These are phyloP conservation scores for Chamaecyparis obtusa DNA, from an alignment of 75 land plant genomes.

Conservation along the genomic window DNA sequence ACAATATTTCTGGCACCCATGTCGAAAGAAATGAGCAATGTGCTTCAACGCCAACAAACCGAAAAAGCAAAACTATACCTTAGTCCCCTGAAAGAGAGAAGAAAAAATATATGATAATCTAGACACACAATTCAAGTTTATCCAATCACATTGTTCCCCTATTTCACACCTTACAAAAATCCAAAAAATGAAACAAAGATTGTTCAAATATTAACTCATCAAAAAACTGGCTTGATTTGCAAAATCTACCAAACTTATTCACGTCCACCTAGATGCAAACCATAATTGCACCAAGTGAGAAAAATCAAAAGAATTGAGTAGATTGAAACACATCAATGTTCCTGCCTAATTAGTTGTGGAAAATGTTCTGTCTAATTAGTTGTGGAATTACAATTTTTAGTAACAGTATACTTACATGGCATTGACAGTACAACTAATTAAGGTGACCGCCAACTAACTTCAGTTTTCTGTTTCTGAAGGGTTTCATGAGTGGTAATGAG, in stretches of 20 bases:
- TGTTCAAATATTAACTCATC: neutral
- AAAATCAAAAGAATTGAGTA: too few relatives aligned
- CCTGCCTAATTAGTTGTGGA: neutral
- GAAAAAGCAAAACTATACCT: neutral
- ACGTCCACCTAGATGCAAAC: neutral
- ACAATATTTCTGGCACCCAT: constrained; percentile 9
- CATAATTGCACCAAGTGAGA: neutral
- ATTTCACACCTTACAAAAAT: neutral
- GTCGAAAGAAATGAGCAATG: neutral
- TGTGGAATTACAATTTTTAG: too few relatives aligned
- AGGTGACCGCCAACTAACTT: too few relatives aligned
- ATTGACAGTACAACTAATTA: too few relatives aligned
- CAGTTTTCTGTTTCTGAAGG: too few relatives aligned
- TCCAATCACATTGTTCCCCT: neutral
- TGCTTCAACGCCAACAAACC: neutral
- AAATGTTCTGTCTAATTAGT: too few relatives aligned
- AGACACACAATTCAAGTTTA: neutral
- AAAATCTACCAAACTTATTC: neutral
- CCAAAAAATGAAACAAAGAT: too few relatives aligned
- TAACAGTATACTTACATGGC: too few relatives aligned
- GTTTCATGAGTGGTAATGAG: too few relatives aligned
- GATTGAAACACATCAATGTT: neutral
- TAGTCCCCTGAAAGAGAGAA: neutral
- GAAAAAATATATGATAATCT: neutral
- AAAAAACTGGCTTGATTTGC: neutral